Conservation (phyloP, 345 rosid genomes). For the Rhodomyrtus tomentosa region DNA sequence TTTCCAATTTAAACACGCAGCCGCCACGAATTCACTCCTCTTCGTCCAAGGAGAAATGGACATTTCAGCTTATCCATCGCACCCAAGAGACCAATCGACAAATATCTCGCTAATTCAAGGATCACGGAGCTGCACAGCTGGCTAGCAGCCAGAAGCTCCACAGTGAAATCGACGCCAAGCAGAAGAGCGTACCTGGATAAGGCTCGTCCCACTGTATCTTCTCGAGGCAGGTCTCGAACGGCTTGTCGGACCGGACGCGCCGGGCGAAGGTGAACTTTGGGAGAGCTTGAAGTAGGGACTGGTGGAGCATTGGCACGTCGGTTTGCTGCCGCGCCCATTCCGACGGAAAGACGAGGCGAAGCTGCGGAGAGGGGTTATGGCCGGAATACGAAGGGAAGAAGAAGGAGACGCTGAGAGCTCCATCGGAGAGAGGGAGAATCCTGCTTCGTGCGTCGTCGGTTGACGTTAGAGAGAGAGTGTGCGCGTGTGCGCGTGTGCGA, state of each 20-base stretch:
- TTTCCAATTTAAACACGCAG: not conserved
- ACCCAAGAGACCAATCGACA: not conserved
- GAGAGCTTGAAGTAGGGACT: conserved; percentile 6
- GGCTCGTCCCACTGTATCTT: conserved; percentile 8
- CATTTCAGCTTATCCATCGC: not conserved
- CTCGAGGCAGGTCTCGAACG: conserved; percentile 6
- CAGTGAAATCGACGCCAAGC: not conserved
- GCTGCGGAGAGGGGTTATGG: conserved; percentile 6
- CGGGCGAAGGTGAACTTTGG: conserved; percentile 8
- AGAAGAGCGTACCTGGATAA: conserved; percentile 28
- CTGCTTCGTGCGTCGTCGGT: not conserved
- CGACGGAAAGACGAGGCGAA: conserved; percentile 2
- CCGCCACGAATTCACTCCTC: rapidly evolving
- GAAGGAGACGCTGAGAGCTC: conserved; percentile 28
- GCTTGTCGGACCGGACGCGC: conserved; percentile 3
- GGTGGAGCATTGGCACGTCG: not conserved
- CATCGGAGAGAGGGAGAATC: conserved; percentile 4
- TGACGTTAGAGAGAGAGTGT: not conserved
- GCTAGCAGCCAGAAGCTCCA: not conserved
- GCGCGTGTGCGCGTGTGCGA: not conserved
- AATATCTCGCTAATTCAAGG: not conserved
- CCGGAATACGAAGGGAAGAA: conserved; percentile 19
- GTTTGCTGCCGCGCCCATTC: not conserved
- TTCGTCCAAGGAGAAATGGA: not conserved
- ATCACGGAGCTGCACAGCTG: not conserved